A percentile compares a stretch with the other conserved stretches of the same genome.
These are phyloP conservation scores for Penicillium oxalicum DNA, from an alignment of 2,329 filamentous ascomycete genomes.

Conservation along the genomic window DNA sequence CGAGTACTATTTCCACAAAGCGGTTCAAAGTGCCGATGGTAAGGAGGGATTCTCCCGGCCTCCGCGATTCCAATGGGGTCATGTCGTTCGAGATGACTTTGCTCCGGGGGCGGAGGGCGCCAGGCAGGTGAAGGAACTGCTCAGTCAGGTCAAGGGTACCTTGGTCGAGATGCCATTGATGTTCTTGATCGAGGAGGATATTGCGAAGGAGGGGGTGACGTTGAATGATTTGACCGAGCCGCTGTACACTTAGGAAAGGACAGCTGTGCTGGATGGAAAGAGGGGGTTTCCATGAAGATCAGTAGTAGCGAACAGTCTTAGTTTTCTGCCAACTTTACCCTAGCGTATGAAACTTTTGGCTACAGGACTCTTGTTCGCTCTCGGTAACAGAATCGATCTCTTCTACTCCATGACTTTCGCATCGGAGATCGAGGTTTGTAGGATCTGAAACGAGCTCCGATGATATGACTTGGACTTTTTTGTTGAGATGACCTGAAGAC, in stretches of 20 bases:
- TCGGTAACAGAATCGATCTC: too few species aligned
- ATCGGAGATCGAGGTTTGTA: too few species aligned
- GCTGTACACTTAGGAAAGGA: conserved; percentile 55
- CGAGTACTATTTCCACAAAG: conserved; percentile 51
- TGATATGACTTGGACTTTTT: too few species aligned
- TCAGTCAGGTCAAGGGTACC: conserved; percentile 61
- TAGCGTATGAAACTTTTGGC: too few species aligned
- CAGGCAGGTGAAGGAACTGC: conserved; percentile 64
- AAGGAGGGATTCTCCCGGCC: conserved; percentile 38
- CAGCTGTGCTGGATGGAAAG: background rate
- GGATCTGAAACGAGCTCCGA: too few species aligned
- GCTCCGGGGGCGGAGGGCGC: conserved; percentile 56
- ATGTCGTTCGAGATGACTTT: conserved; percentile 78
- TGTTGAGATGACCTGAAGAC: too few species aligned
- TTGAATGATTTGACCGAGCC: conserved; percentile 67
- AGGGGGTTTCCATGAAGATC: too few species aligned
- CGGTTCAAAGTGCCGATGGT: conserved; percentile 40
- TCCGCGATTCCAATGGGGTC: conserved; percentile 70
- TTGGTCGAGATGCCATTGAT: conserved; percentile 86
- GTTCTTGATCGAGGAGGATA: conserved; percentile 78
- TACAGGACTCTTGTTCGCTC: too few species aligned
- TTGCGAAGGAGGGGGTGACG: conserved; percentile 73
- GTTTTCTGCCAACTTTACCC: too few species aligned
- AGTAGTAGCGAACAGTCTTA: too few species aligned
- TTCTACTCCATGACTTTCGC: too few species aligned